A percentile compares a stretch with the other conserved stretches of the same genome.
These are phyloP conservation scores for Blastobotrys raffinosifermentans DNA, from an alignment of 1,139 yeast genomes.

Conservation along the genomic window DNA sequence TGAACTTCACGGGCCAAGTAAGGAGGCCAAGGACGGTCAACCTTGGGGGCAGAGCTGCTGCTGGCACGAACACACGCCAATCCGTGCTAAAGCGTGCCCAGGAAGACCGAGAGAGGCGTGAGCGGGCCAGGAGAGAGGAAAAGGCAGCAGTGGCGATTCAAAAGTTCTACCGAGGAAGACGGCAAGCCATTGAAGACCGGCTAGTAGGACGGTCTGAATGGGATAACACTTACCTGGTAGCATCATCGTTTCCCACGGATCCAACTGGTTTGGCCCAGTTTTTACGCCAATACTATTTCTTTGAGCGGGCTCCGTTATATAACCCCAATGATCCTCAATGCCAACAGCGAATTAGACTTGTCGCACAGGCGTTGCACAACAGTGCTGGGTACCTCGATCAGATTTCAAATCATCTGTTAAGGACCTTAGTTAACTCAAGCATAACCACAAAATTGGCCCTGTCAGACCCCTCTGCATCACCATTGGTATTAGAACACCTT, in stretches of 20 bases:
- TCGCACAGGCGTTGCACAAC: background rate
- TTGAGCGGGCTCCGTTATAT: conserved; percentile 12
- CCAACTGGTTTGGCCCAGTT: conserved; percentile 8
- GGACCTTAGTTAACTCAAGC: background rate
- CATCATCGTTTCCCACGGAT: conserved; percentile 5
- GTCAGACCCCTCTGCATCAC: too few relatives aligned
- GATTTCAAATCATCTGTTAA: background rate
- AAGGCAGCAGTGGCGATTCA: conserved; percentile 51
- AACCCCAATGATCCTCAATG: conserved; percentile 6
- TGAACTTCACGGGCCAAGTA: conserved; percentile 35
- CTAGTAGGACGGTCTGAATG: conserved; percentile 16
- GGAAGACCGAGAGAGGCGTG: conserved; percentile 61
- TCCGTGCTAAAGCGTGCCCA: conserved; percentile 56
- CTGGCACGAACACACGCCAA: conserved; percentile 25
- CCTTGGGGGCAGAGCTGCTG: conserved; percentile 52
- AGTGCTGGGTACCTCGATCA: background rate
- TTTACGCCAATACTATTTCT: conserved; percentile 10
- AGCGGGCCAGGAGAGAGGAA: conserved; percentile 45
- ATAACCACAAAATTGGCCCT: background rate
- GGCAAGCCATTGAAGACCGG: conserved; percentile 15
- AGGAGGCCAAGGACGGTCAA: conserved; percentile 54
- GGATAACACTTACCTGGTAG: conserved; percentile 13
- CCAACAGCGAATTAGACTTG: conserved; percentile 5
- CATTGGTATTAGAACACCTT: too few relatives aligned
- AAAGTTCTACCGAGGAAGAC: conserved; percentile 23